Percentiles rank a stretch among this genome's conserved stretches.
These are phyloP conservation scores for Populus nigra DNA, from an alignment of 345 rosid species.

Conservation along the genomic window DNA sequence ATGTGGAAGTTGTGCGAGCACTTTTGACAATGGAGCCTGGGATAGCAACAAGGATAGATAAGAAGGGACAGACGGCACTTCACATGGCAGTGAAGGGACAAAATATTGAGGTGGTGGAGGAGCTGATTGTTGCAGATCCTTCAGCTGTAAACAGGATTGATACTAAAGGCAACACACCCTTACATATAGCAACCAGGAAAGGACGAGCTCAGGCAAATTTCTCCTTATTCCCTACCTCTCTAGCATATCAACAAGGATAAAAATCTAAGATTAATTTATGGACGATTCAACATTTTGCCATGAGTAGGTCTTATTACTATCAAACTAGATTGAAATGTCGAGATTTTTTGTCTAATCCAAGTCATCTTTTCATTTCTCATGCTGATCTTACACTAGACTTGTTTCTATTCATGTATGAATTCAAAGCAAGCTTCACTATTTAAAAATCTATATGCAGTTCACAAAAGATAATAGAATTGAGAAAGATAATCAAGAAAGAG, in stretches of 20 bases:
- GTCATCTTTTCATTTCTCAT: no score
- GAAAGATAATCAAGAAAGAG: no score
- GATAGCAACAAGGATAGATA: constrained; percentile 61
- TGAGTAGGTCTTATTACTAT: no score
- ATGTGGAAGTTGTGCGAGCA: constrained; percentile 65
- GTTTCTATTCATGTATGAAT: no score
- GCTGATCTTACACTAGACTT: no score
- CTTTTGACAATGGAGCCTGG: constrained; percentile 59
- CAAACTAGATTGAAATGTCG: no score
- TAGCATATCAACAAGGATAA: no score
- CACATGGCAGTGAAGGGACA: constrained; percentile 97
- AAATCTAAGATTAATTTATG: background rate
- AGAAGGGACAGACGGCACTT: constrained; percentile 91
- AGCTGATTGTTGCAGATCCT: constrained; percentile 60
- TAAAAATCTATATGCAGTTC: no score
- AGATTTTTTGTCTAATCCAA: no score
- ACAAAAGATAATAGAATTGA: no score
- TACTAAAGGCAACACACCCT: constrained; percentile 66
- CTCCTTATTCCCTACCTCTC: background rate
- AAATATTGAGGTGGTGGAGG: constrained; percentile 58
- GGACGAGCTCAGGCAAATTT: constrained; percentile 69
- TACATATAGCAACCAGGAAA: constrained; percentile 80
- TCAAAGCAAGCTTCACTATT: no score
- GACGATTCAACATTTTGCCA: background rate
- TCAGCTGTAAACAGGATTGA: constrained; percentile 62